Base-by-base conservation (phyloP, 768 basidiomycete genomes). In the Tylopilus felleus region DNA sequence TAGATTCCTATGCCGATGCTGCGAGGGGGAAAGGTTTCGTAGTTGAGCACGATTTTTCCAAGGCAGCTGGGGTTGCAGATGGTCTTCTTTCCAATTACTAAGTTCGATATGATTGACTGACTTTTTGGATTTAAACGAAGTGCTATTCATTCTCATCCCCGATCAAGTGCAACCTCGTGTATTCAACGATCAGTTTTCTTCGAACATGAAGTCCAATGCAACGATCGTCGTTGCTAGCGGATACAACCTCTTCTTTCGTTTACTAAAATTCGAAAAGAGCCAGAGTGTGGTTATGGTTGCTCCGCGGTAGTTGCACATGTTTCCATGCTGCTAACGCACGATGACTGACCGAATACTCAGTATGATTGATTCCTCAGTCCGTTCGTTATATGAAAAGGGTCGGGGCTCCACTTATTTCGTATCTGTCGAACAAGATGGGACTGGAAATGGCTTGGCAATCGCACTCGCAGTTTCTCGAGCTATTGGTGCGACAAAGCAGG, bases 71-170 rank as follows among this genome's bases (percentile, higher is more conserved):
- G 33, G 33, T 33, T 33, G 33, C 33, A 9, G 33, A 33, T 33
- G 33, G 33, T 33, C 33, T 33, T 12, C 5, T n/a, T 33, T 14
- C 14, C 33, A 33, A 33, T 16, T 33, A 14, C 33, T 36, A 36
- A 36, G n/a, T n/a, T 36, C 17, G 16, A 33, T 6, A 29, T 12
- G 12, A 29, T 12, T 8, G 33, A 33, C 33, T 33, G 33, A 33
- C 9, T 33, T 14, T 33, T n/a, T n/a, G n/a, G 14, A 9, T 16
- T 33, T 4, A 33, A 33, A 33, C 6, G 13, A 33, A 33, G 33
- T 33, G 33, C 51, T 85, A 17, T 85, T 84, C 73, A 65, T 85
- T 29, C 71, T 85, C 59, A 76, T 85, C 48, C 83, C 84, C 6
- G 84, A 85, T 59, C 84, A 33, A 33, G 33, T 79, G 8, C 84